Evolutionary conservation across 1,139 yeast species (phyloP), one percentile per base, ranked within the genome.

Genomic region (Saccharomyces uvarum): DNA sequence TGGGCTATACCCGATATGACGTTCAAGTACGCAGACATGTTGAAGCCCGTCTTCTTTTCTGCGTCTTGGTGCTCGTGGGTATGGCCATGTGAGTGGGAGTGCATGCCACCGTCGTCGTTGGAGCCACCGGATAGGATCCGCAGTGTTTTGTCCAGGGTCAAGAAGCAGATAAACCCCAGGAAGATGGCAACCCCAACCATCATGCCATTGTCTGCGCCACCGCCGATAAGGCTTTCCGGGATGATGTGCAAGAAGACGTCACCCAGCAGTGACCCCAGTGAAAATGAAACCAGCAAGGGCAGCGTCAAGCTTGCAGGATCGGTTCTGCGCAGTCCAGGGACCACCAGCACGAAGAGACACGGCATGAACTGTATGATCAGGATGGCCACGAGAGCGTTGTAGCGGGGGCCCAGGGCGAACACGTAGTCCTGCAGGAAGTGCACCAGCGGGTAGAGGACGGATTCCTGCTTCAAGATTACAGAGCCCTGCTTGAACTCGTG

Each of bases 191-290:
- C 59, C 0, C 85, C 83, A n/a, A 55, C 31, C 44, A 9, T 21
- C 32, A 42, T 24, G 31, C 9, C 50, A 13, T 54, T 52, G 26
- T 46, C 7, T 3, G 47, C 53, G 33, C 27, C 48, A 7, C 52
- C 31, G 16, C 53, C 48, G 7, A 52, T 46, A 29, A 57, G 63
- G 7, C 62, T 57, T 65, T 83, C 86, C 2, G 90, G 90, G 48
- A 84, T 67, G 56, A 84, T 64, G 65, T 84, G 89, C 53, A 84
- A 64, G 58, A 84, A 82, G 4, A 84, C 81, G 64, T 84, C 89
- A 47, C 90, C 90, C 33, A 85, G 69, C 41, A 84, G 70, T 1
- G 88, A 86, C 48, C 91, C 91, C 49, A 82, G 76, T 16, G 90
- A 89, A 70, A 84, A 84, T 48, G 86, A 75, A 2, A 83, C 86